Base-by-base conservation (phyloP, 306 rosid genomes). In the Datisca glomerata region DNA sequence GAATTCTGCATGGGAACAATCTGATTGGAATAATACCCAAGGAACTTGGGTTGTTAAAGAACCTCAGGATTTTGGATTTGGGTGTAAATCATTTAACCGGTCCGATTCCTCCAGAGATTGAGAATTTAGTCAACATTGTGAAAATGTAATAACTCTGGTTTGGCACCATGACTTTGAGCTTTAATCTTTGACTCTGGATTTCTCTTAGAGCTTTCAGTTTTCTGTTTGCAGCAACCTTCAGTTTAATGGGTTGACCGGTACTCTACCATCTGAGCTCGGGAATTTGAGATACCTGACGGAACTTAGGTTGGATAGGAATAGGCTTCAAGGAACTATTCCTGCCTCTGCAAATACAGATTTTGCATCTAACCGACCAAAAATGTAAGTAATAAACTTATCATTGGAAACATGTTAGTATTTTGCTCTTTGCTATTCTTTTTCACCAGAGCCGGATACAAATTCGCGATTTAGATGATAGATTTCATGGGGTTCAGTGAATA, bases 241-340 rank as follows among this genome's bases (percentile, higher is more conserved):
- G 70, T 83, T 93, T 24, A 89, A 89, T 3, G 83, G 80, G 44
- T 64, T 89, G 73, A 65, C 91, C 13, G 95, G 93, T 21, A 53
- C 34, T 49, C 56, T 89, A 56, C 95, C 93, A 43, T 33, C 65
- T 4, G 77, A 70, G 58, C 65, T 89, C 57, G 93, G 93, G 18
- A 77, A 77, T 43, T 72, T 89, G 86, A 69, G 31, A 45, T 38
- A 61, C 61, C 95, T 89, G 51, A 48, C 69, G 72, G 93, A 84
- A 54, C 79, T 89, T 66, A 51, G 67, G 65, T 54, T 89, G 59
- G 95, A 80, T 67, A 74, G 98, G 68, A 89, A 89, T 68, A 83
- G 56, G 69, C 70, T 89, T 55, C 95, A 68, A 61, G 98, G 98
- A 56, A 38, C 68, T 12, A 21, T 89, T 76, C 97, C 82, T 38